Conservation (phyloP, 257 asterid species). For the Handroanthus guayacan region DNA sequence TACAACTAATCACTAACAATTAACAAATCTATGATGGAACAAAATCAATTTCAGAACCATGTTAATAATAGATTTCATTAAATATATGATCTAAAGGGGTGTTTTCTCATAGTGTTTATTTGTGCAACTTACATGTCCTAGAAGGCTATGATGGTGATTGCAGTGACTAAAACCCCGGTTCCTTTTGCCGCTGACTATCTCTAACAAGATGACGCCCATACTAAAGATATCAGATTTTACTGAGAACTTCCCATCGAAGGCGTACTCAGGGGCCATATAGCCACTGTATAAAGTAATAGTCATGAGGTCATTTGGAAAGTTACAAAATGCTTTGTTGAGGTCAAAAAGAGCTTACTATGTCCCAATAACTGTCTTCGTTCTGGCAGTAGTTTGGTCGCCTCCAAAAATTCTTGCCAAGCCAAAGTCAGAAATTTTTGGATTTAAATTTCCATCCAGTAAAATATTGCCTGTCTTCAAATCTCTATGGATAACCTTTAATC, state of each 20-base stretch:
- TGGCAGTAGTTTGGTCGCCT: constrained; percentile 35
- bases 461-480: constrained; percentile 54
- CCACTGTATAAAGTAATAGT: constrained; percentile 44
- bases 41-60: no score
- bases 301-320: background rate
- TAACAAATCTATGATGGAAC: no score
- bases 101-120: background rate
- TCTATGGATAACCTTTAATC: constrained; percentile 48
- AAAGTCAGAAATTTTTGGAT: constrained; percentile 41
- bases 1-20: no score
- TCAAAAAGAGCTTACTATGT: constrained; percentile 40
- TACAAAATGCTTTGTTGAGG: background rate
- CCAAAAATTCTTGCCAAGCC: constrained; percentile 51
- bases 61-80: no score
- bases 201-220: constrained; percentile 53
- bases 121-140: constrained; percentile 43
- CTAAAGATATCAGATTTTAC: constrained; percentile 53
- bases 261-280: constrained; percentile 61
- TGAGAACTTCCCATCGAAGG: constrained; percentile 51
- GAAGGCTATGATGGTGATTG: constrained; percentile 40
- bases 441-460: constrained; percentile 40
- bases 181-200: constrained; percentile 52
- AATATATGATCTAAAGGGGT: background rate
- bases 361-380: constrained; percentile 47
- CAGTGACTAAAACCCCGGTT: constrained; percentile 41